Evolutionary conservation across 179 eudicot genomes (phyloP).

Genomic region (Actinidia arguta): DNA sequence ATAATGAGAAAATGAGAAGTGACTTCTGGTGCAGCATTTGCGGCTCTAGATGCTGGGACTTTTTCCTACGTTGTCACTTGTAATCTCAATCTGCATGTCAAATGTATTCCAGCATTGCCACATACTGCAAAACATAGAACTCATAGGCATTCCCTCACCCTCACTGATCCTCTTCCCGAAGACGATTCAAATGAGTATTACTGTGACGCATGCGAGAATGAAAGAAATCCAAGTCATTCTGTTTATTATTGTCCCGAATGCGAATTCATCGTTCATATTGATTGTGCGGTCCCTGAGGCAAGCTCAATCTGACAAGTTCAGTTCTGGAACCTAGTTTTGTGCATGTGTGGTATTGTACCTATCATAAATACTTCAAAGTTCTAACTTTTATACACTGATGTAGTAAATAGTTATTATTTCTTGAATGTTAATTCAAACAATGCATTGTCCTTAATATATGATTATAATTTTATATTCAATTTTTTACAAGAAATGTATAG

Average conservation of each 20-base stretch:
- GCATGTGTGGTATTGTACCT: too few species aligned
- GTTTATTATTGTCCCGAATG: not conserved
- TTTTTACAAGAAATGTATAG: too few species aligned
- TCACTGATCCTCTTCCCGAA: not conserved
- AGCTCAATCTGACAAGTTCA: too few species aligned
- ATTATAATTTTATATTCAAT: too few species aligned
- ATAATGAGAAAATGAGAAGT: not conserved
- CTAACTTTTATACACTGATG: too few species aligned
- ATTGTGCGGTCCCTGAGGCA: not conserved
- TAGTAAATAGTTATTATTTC: too few species aligned
- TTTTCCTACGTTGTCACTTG: not conserved
- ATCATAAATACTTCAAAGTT: too few species aligned
- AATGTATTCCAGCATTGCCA: not conserved
- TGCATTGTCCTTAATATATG: too few species aligned
- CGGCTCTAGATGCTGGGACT: not conserved
- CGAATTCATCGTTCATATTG: not conserved
- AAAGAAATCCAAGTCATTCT: not conserved
- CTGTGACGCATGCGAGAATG: not conserved
- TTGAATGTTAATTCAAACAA: too few species aligned
- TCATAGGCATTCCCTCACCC: not conserved
- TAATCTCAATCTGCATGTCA: constrained; percentile 2
- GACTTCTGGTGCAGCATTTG: not conserved
- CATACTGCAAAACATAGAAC: not conserved
- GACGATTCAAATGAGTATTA: not conserved
- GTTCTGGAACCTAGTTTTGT: not conserved